phyloP scores from a whole-genome alignment of 345 rosid genomes.

The Populus tremula region DNA sequence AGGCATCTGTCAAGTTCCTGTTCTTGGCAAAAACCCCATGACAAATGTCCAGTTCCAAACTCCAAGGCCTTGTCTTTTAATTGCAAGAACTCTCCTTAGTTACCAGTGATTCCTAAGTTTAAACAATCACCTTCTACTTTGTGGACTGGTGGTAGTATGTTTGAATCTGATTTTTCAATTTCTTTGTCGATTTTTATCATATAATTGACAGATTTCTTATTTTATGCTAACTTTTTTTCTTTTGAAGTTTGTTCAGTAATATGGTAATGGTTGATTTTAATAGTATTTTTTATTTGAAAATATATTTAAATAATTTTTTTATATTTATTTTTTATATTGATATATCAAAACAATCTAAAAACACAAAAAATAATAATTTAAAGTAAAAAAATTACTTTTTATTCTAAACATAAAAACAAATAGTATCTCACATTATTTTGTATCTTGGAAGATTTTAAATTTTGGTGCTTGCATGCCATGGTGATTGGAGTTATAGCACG shows the following conservation, averaged over 20 bases:
- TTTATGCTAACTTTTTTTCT: not conserved
- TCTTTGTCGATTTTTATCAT: not conserved
- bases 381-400: no score
- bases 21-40: not conserved
- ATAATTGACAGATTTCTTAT: not conserved
- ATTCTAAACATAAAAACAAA: no score
- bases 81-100: not conserved
- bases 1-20: not conserved
- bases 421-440: no score
- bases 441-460: no score
- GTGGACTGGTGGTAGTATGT: not conserved
- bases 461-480: no score
- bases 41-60: not conserved
- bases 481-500: no score
- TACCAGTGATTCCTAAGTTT: not conserved
- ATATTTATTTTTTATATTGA: no score
- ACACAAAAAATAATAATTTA: no score
- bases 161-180: not conserved
- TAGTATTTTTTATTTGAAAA: no score
- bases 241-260: no score
- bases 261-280: fast-evolving
- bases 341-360: no score
- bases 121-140: not conserved
- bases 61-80: not conserved
- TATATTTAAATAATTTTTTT: no score